Percentiles rank a stretch among this genome's conserved stretches.
Evolutionary conservation across 2,329 filamentous ascomycete genomes (phyloP).

Genomic region (Myriosclerotinia duriaeana): DNA sequence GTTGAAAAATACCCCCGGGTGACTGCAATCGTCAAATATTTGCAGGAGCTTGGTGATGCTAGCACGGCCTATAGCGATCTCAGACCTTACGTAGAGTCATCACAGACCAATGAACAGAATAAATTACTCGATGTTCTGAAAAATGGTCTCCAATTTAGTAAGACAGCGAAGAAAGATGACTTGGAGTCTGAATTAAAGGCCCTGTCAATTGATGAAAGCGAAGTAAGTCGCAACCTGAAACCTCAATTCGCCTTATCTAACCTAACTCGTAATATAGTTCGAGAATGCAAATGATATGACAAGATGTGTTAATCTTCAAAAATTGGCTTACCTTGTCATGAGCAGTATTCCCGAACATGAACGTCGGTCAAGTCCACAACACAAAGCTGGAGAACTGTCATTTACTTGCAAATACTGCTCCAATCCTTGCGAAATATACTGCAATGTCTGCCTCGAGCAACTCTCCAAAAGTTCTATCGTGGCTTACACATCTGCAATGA

Average conservation of each 20-base stretch:
- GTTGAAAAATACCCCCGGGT: constrained; percentile 24
- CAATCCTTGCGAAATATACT: constrained; percentile 29
- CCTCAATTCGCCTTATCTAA: too few relatives aligned
- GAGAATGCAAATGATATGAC: constrained; percentile 29
- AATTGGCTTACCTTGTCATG: constrained; percentile 36
- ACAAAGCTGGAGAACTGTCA: constrained; percentile 15
- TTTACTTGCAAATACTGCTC: constrained; percentile 32
- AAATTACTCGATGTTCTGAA: constrained; percentile 26
- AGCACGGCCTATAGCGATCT: constrained; percentile 40
- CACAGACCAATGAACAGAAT: constrained; percentile 30
- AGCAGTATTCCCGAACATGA: constrained; percentile 35
- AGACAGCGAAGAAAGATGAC: background rate
- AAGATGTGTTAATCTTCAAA: constrained; percentile 35
- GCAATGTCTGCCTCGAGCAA: constrained; percentile 30
- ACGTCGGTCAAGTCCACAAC: constrained; percentile 24
- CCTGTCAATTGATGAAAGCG: constrained; percentile 10
- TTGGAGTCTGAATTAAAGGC: background rate
- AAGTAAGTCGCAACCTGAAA: constrained; percentile 8
- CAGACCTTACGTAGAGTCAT: constrained; percentile 33
- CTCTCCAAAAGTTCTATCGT: constrained; percentile 29
- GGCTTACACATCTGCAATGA: constrained; percentile 34
- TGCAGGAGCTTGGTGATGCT: constrained; percentile 37
- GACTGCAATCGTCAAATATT: constrained; percentile 34
- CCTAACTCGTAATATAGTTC: constrained; percentile 18
- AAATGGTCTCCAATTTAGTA: constrained; percentile 17